Percentiles rank a stretch among this genome's conserved stretches.
These are phyloP conservation scores for Sclerotinia sclerotiorum DNA, from an alignment of 2,329 filamentous ascomycete species.

Conservation along the genomic window DNA sequence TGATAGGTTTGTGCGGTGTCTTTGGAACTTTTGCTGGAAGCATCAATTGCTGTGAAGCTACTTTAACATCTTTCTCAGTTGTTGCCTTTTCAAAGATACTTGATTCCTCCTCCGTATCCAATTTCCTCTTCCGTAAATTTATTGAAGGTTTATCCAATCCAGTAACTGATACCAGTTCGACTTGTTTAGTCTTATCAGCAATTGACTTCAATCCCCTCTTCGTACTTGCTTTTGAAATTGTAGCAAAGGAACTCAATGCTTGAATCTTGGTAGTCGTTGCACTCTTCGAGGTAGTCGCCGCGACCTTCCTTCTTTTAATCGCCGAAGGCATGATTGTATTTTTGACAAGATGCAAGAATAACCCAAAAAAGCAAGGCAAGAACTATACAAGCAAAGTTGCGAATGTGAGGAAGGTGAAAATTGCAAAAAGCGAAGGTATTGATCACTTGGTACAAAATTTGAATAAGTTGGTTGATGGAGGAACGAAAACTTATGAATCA, in stretches of 20 bases:
- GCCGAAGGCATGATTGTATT: constrained; percentile 37
- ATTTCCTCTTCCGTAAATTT: constrained; percentile 41
- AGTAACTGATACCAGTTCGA: constrained; percentile 40
- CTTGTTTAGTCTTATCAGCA: constrained; percentile 39
- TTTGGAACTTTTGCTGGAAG: constrained; percentile 28
- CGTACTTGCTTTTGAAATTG: constrained; percentile 45
- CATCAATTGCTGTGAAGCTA: constrained; percentile 24
- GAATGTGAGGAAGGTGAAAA: not conserved
- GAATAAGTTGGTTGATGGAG: constrained; percentile 18
- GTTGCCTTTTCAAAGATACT: constrained; percentile 22
- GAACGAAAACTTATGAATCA: constrained; percentile 22
- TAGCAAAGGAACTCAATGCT: constrained; percentile 47
- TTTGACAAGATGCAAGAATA: constrained; percentile 26
- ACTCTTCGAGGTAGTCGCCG: constrained; percentile 26
- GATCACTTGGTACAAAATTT: constrained; percentile 18
- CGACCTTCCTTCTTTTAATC: constrained; percentile 38
- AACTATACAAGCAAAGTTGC: constrained; percentile 1
- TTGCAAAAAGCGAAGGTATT: constrained; percentile 28
- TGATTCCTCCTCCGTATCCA: constrained; percentile 30
- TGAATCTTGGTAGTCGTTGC: constrained; percentile 28
- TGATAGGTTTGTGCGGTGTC: constrained; percentile 35
- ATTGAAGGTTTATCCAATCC: constrained; percentile 36
- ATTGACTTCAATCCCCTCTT: constrained; percentile 38
- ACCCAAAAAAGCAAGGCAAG: constrained; percentile 16
- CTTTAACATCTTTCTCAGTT: constrained; percentile 26